These are phyloP conservation scores for Gleditsia sinensis DNA, from an alignment of 306 rosid genomes.

Conservation along the genomic window DNA sequence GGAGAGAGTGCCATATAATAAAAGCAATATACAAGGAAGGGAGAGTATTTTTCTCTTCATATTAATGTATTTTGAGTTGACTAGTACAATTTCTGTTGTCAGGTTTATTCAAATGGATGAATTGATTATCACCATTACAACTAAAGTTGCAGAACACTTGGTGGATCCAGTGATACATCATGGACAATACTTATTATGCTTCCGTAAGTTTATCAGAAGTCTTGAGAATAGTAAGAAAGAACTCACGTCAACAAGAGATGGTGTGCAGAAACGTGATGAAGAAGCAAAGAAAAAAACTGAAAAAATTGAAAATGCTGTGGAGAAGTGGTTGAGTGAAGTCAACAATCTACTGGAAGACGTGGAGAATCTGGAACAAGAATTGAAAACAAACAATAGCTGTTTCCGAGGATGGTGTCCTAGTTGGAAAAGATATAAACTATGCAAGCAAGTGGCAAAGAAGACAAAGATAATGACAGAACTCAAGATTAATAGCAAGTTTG, in stretches of 20 bases:
- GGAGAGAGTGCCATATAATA: no score
- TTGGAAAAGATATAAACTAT: background rate
- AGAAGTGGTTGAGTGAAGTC: background rate
- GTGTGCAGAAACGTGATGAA: background rate
- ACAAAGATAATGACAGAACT: background rate
- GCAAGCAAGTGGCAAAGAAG: background rate
- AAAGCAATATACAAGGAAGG: no score
- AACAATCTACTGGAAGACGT: background rate
- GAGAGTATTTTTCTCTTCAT: no score
- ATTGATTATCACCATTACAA: background rate
- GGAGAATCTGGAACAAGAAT: background rate
- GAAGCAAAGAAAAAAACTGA: background rate
- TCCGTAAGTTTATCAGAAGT: background rate
- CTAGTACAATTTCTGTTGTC: background rate
- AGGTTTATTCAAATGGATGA: background rate
- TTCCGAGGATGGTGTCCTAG: background rate
- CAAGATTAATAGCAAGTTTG: background rate
- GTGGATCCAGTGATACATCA: background rate
- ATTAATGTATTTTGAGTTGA: background rate
- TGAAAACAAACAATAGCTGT: background rate
- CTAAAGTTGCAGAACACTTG: background rate
- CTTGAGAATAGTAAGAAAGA: background rate
- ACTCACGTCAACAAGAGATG: background rate
- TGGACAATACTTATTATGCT: background rate
- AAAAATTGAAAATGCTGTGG: background rate